Evolutionary conservation across 2,329 filamentous ascomycete species (phyloP), one percentile per base, ranked within the genome.

Genomic region (Tolypocladium sp.): DNA sequence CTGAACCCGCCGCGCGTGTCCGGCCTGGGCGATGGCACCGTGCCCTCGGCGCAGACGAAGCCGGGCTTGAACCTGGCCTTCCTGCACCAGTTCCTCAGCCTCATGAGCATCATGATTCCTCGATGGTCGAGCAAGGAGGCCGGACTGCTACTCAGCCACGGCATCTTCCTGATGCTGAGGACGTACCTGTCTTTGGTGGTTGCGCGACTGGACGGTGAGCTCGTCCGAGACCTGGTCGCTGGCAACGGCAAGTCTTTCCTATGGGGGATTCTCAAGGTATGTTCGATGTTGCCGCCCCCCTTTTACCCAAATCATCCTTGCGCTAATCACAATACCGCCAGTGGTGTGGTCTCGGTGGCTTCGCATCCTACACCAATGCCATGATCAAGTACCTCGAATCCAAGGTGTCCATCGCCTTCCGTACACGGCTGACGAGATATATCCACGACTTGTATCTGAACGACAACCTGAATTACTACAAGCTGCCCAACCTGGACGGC

Each of bases 351-450:
- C 87, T 99, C 41, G 94, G 94, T 49, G 91, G 90, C 2, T 87
- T 97, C 63, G 93, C 92, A 10, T 96, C 93, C 0, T 99, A 99
- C 70, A 97, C 93, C 56, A 99, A 99, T 73, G 92, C 93, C 58
- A 97, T 95, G 89, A 99, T 99, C 80, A 97, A 97, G 74, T 99
- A 90, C 75, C 82, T 99, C 63, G 93, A 99, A 74, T 93, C 91
- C 56, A 99, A 99, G 77, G 92, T 99, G 58, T 96, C 93, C 8
- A 99, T 99, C 65, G 93, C 95, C 40, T 99, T 99, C 81, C 87
- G 94, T 49, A 99, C 94, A 5, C 86, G 94, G 13, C 81, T 99
- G 17, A 99, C 94, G 2, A 82, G 94, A 66, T 99, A 99, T 72
- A 96, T 99, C 58, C 94, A 99, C 74, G 94, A 99, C 69, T 78